phyloP scores from a whole-genome alignment of 2,329 filamentous ascomycete species.

The Ophiocordyceps camponoti-floridani region DNA sequence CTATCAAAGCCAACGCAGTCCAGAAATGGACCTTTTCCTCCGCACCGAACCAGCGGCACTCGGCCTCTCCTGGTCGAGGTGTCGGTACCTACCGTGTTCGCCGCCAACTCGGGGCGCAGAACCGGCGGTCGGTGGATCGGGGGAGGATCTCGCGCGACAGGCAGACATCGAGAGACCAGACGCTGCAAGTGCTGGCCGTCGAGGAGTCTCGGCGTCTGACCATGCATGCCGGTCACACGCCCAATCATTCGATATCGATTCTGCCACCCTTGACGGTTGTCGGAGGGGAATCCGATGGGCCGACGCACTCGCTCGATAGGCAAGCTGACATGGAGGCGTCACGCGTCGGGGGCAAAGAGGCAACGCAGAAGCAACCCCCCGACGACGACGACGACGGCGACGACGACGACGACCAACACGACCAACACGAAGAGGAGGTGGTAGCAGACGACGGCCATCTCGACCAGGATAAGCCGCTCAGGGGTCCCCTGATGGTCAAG shows the following conservation, averaged over 20 bases:
- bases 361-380: not conserved
- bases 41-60: conserved; percentile 10
- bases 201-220: conserved; percentile 33
- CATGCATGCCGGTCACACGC: conserved; percentile 46
- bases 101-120: conserved; percentile 1
- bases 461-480: conserved; percentile 27
- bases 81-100: conserved; percentile 1
- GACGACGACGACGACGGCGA: too few relatives aligned
- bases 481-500: conserved; percentile 33
- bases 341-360: not conserved
- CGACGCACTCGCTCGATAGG: not conserved
- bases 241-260: conserved; percentile 38
- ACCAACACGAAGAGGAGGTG: conserved; percentile 1
- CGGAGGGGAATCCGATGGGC: conserved; percentile 12
- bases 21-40: conserved; percentile 33
- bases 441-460: conserved; percentile 9
- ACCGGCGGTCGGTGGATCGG: not conserved
- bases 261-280: conserved; percentile 26
- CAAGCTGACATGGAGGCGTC: not conserved
- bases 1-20: conserved; percentile 34
- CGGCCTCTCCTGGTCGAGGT: conserved; percentile 6
- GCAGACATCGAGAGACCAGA: conserved; percentile 19
- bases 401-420: not conserved
- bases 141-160: conserved; percentile 5
- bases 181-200: conserved; percentile 26